Percentiles rank a stretch among this genome's conserved stretches.
Conservation (phyloP, 805 yeast species). For the Saccharomycopsis schoenii region DNA sequence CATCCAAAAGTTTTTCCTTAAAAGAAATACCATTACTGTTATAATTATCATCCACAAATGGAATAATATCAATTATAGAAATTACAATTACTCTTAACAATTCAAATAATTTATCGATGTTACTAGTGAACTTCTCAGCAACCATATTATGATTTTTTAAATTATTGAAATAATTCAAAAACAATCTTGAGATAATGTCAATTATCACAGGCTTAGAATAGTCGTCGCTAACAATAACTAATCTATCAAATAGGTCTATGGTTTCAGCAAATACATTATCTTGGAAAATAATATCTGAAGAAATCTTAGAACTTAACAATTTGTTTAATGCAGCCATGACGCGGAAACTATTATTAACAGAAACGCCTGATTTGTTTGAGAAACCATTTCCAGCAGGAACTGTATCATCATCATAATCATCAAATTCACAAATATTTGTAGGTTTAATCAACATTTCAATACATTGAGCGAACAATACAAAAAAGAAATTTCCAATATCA, state of each 20-base stretch:
- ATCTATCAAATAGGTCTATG: slow-evolving; percentile 64
- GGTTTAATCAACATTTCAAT: slow-evolving; percentile 57
- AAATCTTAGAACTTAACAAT: slow-evolving; percentile 45
- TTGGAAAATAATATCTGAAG: slow-evolving; percentile 51
- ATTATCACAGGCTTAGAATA: slow-evolving; percentile 40
- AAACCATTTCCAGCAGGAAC: not conserved
- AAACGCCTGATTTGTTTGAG: slow-evolving; percentile 15
- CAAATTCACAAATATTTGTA: slow-evolving; percentile 18
- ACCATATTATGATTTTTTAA: slow-evolving; percentile 19
- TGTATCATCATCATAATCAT: not conserved
- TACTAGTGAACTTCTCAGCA: slow-evolving; percentile 37
- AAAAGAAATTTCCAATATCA: slow-evolving; percentile 58
- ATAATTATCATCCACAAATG: slow-evolving; percentile 44
- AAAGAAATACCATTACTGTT: slow-evolving; percentile 20
- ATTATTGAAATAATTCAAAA: slow-evolving; percentile 33
- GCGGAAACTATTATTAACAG: slow-evolving; percentile 22
- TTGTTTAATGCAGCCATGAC: slow-evolving; percentile 44
- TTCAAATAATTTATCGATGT: slow-evolving; percentile 77
- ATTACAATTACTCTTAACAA: slow-evolving; percentile 59
- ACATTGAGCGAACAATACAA: slow-evolving; percentile 76
- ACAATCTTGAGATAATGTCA: slow-evolving; percentile 50
- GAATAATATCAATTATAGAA: slow-evolving; percentile 49
- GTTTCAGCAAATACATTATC: slow-evolving; percentile 66
- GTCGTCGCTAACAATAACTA: slow-evolving; percentile 46
- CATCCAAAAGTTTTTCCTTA: slow-evolving; percentile 15